These are phyloP conservation scores for Diplodia sapinea DNA, from an alignment of 2,329 filamentous ascomycete genomes.

Conservation along the genomic window DNA sequence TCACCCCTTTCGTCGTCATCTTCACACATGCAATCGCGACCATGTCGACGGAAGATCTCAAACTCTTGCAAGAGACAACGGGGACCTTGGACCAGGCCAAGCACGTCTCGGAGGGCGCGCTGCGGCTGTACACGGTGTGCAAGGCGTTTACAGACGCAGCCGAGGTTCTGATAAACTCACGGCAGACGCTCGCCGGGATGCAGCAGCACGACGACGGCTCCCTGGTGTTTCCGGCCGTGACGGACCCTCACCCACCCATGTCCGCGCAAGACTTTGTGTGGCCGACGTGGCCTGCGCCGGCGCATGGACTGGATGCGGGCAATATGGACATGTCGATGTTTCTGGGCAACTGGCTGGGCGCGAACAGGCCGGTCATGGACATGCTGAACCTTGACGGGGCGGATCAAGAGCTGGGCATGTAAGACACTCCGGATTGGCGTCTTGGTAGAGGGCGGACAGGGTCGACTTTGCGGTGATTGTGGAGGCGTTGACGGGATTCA, in stretches of 20 bases:
- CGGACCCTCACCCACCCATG: constrained; percentile 33
- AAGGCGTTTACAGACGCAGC: constrained; percentile 33
- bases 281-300: constrained; percentile 5
- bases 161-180: constrained; percentile 31
- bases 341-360: constrained; percentile 23
- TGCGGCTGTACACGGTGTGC: constrained; percentile 33
- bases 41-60: constrained; percentile 26
- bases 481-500: not conserved
- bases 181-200: constrained; percentile 32
- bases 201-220: constrained; percentile 33
- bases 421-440: not conserved
- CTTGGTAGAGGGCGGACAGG: too few species aligned
- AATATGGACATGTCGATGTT: constrained; percentile 28
- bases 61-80: constrained; percentile 32
- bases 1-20: constrained; percentile 33
- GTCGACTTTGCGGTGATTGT: not conserved
- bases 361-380: constrained; percentile 21
- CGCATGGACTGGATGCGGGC: not conserved
- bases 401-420: constrained; percentile 4
- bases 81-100: constrained; percentile 31
- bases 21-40: constrained; percentile 34
- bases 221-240: constrained; percentile 40
- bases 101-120: constrained; percentile 30
- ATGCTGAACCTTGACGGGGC: constrained; percentile 15
- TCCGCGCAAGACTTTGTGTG: constrained; percentile 38